Conservation (phyloP, 805 yeast species). For the Candida insectorum region DNA sequence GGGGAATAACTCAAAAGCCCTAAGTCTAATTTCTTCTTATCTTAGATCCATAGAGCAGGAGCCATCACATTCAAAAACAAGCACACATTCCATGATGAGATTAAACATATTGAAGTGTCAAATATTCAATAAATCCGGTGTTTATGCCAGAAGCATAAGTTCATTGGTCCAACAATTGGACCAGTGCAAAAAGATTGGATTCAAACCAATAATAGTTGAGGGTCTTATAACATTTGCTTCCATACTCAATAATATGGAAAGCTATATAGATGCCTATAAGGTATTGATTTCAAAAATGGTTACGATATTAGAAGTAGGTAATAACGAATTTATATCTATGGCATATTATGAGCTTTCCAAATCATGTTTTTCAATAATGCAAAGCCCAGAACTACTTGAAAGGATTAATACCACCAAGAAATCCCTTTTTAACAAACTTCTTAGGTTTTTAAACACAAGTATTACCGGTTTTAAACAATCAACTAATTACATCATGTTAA, state of each 20-base stretch:
- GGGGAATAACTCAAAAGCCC: slow-evolving; percentile 29
- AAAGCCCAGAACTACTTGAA: neutral
- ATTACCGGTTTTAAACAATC: slow-evolving; percentile 42
- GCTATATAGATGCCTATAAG: slow-evolving; percentile 40
- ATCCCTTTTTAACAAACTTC: slow-evolving; percentile 23
- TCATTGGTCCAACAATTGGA: slow-evolving; percentile 48
- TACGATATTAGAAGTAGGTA: slow-evolving; percentile 36
- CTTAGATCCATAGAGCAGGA: slow-evolving; percentile 15
- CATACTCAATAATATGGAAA: slow-evolving; percentile 39
- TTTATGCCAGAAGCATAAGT: slow-evolving; percentile 50
- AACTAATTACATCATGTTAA: slow-evolving; percentile 36
- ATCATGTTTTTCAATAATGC: slow-evolving; percentile 15
- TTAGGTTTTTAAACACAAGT: slow-evolving; percentile 40
- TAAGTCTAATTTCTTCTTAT: slow-evolving; percentile 19
- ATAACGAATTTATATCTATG: slow-evolving; percentile 33
- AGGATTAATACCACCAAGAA: slow-evolving; percentile 5
- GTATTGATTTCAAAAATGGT: slow-evolving; percentile 45
- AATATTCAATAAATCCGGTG: slow-evolving; percentile 39
- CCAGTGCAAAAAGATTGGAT: slow-evolving; percentile 45
- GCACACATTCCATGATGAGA: slow-evolving; percentile 43
- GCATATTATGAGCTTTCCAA: slow-evolving; percentile 31
- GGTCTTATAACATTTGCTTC: slow-evolving; percentile 45
- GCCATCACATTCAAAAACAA: slow-evolving; percentile 17
- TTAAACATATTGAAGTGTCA: slow-evolving; percentile 47
- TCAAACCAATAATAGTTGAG: slow-evolving; percentile 42